These are phyloP conservation scores for Saccharomycopsis olivae DNA, from an alignment of 805 yeast species.

Conservation along the genomic window DNA sequence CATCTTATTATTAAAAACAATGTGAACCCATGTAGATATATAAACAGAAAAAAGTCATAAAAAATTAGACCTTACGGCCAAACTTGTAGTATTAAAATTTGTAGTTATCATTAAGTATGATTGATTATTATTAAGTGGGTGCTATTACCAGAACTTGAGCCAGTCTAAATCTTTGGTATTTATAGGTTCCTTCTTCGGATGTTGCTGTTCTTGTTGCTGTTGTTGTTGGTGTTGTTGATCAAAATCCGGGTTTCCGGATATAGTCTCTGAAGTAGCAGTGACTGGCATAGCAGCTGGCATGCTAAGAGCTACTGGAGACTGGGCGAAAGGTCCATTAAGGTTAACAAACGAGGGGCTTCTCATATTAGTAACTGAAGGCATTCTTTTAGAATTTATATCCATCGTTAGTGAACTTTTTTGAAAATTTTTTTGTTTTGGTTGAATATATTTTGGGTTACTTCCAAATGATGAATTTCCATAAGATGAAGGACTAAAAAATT, in stretches of 20 bases:
- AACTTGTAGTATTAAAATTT: too few relatives aligned
- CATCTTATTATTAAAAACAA: not conserved
- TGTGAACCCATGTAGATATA: not conserved
- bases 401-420: not conserved
- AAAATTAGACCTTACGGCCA: too few relatives aligned
- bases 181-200: not conserved
- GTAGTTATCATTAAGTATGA: too few relatives aligned
- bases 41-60: not conserved
- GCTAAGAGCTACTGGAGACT: not conserved
- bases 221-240: not conserved
- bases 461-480: not conserved
- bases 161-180: slow-evolving; percentile 2
- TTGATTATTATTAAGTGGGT: too few relatives aligned
- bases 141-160: not conserved
- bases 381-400: slow-evolving; percentile 1
- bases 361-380: not conserved
- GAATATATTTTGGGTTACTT: not conserved
- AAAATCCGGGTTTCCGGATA: too few relatives aligned
- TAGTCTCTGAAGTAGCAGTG: not conserved
- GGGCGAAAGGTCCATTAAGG: not conserved
- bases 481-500: not conserved
- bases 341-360: not conserved
- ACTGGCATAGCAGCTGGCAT: not conserved
- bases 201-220: not conserved
- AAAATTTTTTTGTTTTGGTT: not conserved